phyloP scores from a whole-genome alignment of 371 early-diverging fungal genomes.

The Rhizomucor miehei region DNA sequence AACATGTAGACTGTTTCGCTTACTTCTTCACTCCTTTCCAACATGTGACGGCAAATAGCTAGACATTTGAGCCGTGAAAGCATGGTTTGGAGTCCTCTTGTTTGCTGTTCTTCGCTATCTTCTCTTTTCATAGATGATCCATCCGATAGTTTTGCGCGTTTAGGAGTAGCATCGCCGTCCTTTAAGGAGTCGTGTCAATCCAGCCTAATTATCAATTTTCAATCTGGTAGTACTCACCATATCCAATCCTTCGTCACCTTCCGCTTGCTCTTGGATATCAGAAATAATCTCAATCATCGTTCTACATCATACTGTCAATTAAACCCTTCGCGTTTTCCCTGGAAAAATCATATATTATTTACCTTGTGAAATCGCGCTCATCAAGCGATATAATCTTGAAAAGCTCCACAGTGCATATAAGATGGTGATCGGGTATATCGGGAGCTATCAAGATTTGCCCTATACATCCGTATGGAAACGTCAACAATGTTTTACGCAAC shows the following conservation, averaged over 20 bases:
- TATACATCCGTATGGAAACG: slow-evolving; percentile 19
- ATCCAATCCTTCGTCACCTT: slow-evolving; percentile 7
- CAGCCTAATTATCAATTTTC: not conserved
- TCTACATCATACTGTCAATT: slow-evolving; percentile 14
- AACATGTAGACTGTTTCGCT: not conserved
- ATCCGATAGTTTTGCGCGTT: slow-evolving; percentile 16
- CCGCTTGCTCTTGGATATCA: slow-evolving; percentile 19
- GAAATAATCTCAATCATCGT: slow-evolving; percentile 79
- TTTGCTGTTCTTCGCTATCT: slow-evolving; percentile 31
- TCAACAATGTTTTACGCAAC: no score
- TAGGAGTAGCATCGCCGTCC: slow-evolving; percentile 1
- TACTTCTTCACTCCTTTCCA: slow-evolving; percentile 71
- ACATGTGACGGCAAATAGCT: slow-evolving; percentile 67
- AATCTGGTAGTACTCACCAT: slow-evolving; percentile 2
- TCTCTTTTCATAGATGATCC: slow-evolving; percentile 17
- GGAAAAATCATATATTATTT: no score
- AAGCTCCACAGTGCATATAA: slow-evolving; percentile 67
- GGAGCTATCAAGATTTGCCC: slow-evolving; percentile 67
- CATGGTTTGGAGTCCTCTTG: slow-evolving; percentile 39
- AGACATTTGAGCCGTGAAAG: slow-evolving; percentile 69
- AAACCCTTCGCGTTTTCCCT: no score
- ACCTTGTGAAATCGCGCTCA: slow-evolving; percentile 86
- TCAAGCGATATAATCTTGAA: slow-evolving; percentile 72
- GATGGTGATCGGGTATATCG: slow-evolving; percentile 70
- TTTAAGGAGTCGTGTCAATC: not conserved